Base-by-base conservation (phyloP, 257 asterid species). In the Agastache rugosa region DNA sequence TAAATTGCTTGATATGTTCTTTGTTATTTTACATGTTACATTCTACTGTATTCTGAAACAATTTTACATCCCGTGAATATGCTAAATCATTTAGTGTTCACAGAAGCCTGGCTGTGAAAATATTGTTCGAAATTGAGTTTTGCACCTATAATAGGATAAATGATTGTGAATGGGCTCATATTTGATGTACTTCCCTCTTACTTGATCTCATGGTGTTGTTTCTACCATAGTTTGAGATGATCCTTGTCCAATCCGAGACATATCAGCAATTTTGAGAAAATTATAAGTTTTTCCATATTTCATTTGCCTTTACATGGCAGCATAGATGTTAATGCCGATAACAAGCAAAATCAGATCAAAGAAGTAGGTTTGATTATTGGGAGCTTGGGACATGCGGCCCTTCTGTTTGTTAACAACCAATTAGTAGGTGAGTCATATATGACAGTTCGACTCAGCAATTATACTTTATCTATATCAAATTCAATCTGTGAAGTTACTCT, bases 351-450 rank as follows among this genome's bases (percentile, higher is more conserved):
- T 42, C 78, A 78, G 61, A 72, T 82, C 56, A 77, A 79, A 72
- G 89, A 86, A 76, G 82, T 47, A 19, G 78, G 72, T 65, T 39
- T 91, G 75, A 63, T 75, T 25, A 78, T 87, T 71, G 79, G 82
- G 59, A 91, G 97, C 79, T 75, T 87, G 83, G 97, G 97, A 17
- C 97, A 91, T 50, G 96, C 97, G 19, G 96, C 97, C 72, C 88
- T 91, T 41, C 84, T 87, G 72, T 89, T 87, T 76, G 87, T 91
- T 56, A 91, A 91, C 87, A 81, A 89, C 72, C 83, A 62, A 84
- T 58, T 71, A 67, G 85, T 81, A 11, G 93, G 97, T 91, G 81
- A 86, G 81, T 61, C 64, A 41, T 73, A 11, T 27, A 39, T 58
- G 63, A 12, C 22, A 47, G 17, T 48, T 45, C 58, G 35, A 44